Conservation (phyloP, 805 yeast species). For the Cyberlindnera sargentensis region DNA sequence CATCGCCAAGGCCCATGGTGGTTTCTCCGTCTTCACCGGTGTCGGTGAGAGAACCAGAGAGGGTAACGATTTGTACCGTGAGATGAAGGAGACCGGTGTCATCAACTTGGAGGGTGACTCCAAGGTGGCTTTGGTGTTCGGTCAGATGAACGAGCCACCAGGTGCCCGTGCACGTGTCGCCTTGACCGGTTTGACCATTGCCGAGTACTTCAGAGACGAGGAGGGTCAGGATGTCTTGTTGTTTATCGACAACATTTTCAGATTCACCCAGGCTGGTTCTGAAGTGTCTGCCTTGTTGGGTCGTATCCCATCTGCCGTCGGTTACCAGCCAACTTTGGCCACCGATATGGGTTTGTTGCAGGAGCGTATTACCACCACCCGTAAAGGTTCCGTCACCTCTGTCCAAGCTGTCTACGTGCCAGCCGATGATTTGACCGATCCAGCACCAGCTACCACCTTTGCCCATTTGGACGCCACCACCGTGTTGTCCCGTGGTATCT, state of each 20-base stretch:
- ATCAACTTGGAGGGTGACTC: slow-evolving; percentile 99
- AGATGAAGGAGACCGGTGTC: slow-evolving; percentile 99
- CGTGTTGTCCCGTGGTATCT: slow-evolving; percentile 98
- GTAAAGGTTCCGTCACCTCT: slow-evolving; percentile 99
- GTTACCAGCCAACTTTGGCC: slow-evolving; percentile 99
- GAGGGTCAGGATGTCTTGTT: slow-evolving; percentile 99
- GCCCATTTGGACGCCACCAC: slow-evolving; percentile 99
- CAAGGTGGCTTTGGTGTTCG: slow-evolving; percentile 98
- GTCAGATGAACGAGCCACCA: slow-evolving; percentile 99
- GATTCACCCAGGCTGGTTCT: slow-evolving; percentile 99
- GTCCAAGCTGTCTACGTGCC: slow-evolving; percentile 99
- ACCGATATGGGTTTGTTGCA: slow-evolving; percentile 99
- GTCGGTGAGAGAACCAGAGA: slow-evolving; percentile 99
- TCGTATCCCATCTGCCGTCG: slow-evolving; percentile 99
- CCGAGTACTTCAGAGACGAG: slow-evolving; percentile 99
- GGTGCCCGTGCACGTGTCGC: slow-evolving; percentile 99
- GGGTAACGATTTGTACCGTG: slow-evolving; percentile 99
- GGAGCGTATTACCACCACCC: slow-evolving; percentile 99
- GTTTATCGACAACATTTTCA: slow-evolving; percentile 99
- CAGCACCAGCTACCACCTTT: slow-evolving; percentile 99
- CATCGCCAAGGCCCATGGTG: slow-evolving; percentile 99
- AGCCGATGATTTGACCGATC: slow-evolving; percentile 99
- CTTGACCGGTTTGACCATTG: slow-evolving; percentile 98
- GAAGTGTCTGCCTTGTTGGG: slow-evolving; percentile 99
- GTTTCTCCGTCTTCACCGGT: slow-evolving; percentile 99